phyloP scores from a whole-genome alignment of 2,329 filamentous ascomycete species.

The Neonectria faginata region DNA sequence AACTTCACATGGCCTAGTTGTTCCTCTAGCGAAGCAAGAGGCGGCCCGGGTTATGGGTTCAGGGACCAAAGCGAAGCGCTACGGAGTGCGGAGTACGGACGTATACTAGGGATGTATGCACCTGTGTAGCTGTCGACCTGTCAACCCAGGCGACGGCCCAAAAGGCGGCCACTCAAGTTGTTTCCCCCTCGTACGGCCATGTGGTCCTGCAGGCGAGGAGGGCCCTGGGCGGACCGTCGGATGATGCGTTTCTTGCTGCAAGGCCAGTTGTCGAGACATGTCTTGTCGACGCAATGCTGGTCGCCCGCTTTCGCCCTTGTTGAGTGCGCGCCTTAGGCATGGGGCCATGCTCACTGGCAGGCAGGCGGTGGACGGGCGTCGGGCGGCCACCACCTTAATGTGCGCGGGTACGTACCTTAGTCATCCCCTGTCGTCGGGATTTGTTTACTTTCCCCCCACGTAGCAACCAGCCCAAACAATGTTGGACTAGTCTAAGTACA shows the following conservation, averaged over 20 bases:
- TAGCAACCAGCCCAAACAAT: constrained; percentile 52
- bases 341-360: constrained; percentile 1
- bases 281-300: constrained; percentile 33
- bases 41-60: neutral
- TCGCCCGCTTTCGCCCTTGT: constrained; percentile 21
- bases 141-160: constrained; percentile 39
- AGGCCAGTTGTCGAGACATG: constrained; percentile 42
- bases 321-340: constrained; percentile 12
- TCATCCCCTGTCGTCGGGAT: constrained; percentile 37
- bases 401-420: constrained; percentile 31
- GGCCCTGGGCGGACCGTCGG: constrained; percentile 25
- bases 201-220: constrained; percentile 24
- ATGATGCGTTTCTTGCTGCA: constrained; percentile 34
- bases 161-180: constrained; percentile 12
- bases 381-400: neutral
- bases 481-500: constrained; percentile 30
- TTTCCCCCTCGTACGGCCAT: constrained; percentile 28
- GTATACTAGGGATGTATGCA: neutral
- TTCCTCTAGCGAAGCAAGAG: neutral
- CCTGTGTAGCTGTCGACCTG: constrained; percentile 29
- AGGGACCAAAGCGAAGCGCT: neutral
- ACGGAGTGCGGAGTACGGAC: neutral
- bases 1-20: neutral
- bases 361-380: constrained; percentile 7
- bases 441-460: constrained; percentile 57